Percentiles rank a stretch among this genome's conserved stretches.
phyloP scores from a whole-genome alignment of 2,329 filamentous ascomycete species.

The Paracoccidioides lutzii region DNA sequence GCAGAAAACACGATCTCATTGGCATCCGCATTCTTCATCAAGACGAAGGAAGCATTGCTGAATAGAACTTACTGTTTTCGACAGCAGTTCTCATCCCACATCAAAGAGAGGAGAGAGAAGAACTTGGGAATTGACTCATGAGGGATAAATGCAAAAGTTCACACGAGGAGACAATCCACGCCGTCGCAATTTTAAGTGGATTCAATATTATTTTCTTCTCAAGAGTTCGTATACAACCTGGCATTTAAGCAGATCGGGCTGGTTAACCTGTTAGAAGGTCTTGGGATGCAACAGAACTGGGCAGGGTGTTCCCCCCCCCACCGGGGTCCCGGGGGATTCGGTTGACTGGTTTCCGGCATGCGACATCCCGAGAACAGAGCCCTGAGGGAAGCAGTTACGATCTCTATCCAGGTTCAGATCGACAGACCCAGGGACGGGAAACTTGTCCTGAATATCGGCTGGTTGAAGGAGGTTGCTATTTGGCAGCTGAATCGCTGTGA shows the following conservation, averaged over 20 bases:
- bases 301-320: neutral
- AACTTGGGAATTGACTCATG: neutral
- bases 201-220: neutral
- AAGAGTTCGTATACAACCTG: neutral
- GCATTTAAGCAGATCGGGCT: neutral
- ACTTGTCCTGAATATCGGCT: too few relatives aligned
- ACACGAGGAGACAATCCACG: neutral
- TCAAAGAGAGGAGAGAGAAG: neutral
- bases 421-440: too few relatives aligned
- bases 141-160: neutral
- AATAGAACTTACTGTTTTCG: neutral
- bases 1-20: neutral
- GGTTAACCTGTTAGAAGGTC: neutral
- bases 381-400: too few relatives aligned
- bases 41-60: neutral
- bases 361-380: too few relatives aligned
- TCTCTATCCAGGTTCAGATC: too few relatives aligned
- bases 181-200: neutral
- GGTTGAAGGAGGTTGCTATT: too few relatives aligned
- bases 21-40: constrained; percentile 1
- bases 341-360: too few relatives aligned
- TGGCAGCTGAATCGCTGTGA: too few relatives aligned
- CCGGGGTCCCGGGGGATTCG: neutral
- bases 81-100: neutral
- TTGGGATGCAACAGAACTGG: neutral